Base-by-base conservation (phyloP, 768 basidiomycete species). In the Pleurotus platypus region DNA sequence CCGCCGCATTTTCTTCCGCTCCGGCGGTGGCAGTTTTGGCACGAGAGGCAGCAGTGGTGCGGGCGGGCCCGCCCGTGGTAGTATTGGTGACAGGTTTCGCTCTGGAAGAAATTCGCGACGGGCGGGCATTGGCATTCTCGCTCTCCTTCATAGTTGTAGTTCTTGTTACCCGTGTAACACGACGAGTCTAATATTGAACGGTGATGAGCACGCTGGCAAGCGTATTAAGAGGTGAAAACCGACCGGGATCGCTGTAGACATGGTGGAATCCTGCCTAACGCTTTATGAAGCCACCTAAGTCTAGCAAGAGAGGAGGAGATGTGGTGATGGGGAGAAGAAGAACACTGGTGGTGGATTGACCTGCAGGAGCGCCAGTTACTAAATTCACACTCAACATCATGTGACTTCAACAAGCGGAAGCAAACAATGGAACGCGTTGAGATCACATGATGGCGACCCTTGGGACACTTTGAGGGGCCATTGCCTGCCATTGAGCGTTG, bases 91-190 rank as follows among this genome's bases (percentile, higher is more conserved):
- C 73, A 46, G 77, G 78, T 72, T 86, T 87, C 67, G 81, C 75
- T 70, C 85, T 86, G 59, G 86, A 81, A 46, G 77, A 73, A 49
- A 82, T 73, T 69, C 83, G 76, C 57, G 81, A 77, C 43, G 82
- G 81, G 57, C 84, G 83, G 53, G 86, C 83, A 65, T 81, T 83
- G 56, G 83, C 82, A 67, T 89, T 90, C 78, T 90, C 88, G 67
- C 73, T 80, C 67, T 85, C 83, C 67, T 82, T 84, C 65, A 75
- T 75, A 48, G 79, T 76, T 56, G 78, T 71, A 22, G 72, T 72
- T 61, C 82, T 82, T 56, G 80, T 76, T 42, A 78, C 73, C 68
- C 84, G 79, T 57, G 83, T 81, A 48, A 81, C 80, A 72, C 88
- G 84, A 63, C 88, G 83, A 57, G 83, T 79, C 88, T 89, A 51